A percentile compares a stretch with the other conserved stretches of the same genome.
phyloP scores from a whole-genome alignment of 2,329 filamentous ascomycete genomes.

The Aspergillus nomiae region DNA sequence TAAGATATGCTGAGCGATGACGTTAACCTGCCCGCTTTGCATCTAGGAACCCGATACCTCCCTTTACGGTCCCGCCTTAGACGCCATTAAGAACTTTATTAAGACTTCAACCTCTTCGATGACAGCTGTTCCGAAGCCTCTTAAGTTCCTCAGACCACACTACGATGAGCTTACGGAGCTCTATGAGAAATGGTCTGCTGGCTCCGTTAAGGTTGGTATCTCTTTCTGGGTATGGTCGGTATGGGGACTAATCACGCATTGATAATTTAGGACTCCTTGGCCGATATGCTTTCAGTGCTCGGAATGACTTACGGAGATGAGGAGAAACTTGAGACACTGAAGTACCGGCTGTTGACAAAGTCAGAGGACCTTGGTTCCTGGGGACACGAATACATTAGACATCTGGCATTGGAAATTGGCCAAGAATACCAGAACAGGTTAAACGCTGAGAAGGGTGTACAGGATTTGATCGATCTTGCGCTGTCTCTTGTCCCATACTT shows the following conservation, averaged over 20 bases:
- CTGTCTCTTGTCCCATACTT: conserved; percentile 88
- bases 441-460: conserved; percentile 78
- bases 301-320: conserved; percentile 99
- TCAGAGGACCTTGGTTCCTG: conserved; percentile 92
- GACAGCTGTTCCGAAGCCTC: conserved; percentile 96
- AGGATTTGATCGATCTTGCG: conserved; percentile 84
- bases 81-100: conserved; percentile 97
- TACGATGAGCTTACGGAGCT: conserved; percentile 86
- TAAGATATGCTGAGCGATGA: conserved; percentile 22
- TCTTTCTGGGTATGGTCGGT: background rate
- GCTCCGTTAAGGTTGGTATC: conserved; percentile 74
- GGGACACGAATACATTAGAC: conserved; percentile 97
- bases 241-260: conserved; percentile 14
- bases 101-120: conserved; percentile 99
- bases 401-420: conserved; percentile 92
- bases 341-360: conserved; percentile 87
- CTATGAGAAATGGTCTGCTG: conserved; percentile 84
- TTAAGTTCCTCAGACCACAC: conserved; percentile 96
- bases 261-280: conserved; percentile 65
- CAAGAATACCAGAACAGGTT: conserved; percentile 89
- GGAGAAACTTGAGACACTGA: conserved; percentile 91
- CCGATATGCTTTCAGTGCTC: conserved; percentile 94
- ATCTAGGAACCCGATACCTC: conserved; percentile 77
- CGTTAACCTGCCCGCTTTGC: conserved; percentile 25
- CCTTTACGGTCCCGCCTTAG: conserved; percentile 88